Percentiles rank a stretch among this genome's conserved stretches.
Conservation (phyloP, 140 eudicot species). For the Bidens hawaiensis region DNA sequence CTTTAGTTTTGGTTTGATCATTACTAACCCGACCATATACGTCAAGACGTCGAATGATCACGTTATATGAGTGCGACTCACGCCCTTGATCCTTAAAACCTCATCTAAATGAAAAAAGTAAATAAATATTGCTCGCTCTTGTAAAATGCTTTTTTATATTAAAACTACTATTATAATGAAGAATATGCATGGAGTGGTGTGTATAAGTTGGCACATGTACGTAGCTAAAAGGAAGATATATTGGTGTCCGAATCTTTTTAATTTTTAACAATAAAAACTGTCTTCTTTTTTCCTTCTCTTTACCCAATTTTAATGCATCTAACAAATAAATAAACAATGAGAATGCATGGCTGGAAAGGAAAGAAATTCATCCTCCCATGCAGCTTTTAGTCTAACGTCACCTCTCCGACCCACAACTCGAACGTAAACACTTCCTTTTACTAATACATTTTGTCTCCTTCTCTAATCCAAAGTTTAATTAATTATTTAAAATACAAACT, state of each 20-base stretch:
- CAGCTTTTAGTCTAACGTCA: constrained; percentile 25
- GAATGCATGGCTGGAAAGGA: constrained; percentile 16
- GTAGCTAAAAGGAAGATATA: constrained; percentile 19
- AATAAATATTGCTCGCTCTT: too few relatives aligned
- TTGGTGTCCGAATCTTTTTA: constrained; percentile 25
- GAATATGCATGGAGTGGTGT: constrained; percentile 9
- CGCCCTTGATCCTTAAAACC: not conserved
- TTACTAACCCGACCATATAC: not conserved
- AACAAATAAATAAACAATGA: not conserved
- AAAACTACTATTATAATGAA: too few relatives aligned
- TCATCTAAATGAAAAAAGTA: not conserved
- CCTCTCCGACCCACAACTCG: constrained; percentile 18
- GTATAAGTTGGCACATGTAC: constrained; percentile 24
- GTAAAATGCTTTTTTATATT: not conserved
- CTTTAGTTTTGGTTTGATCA: not conserved
- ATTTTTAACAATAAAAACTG: not conserved
- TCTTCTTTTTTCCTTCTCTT: constrained; percentile 1
- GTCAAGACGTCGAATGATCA: not conserved
- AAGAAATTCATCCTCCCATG: constrained; percentile 12
- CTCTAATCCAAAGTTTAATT: not conserved
- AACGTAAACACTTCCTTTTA: constrained; percentile 9
- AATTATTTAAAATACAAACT: not conserved
- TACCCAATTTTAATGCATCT: constrained; percentile 20
- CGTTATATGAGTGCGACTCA: not conserved
- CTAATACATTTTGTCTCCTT: not conserved